Evolutionary conservation across 306 rosid species (phyloP).

Genomic region (Sophora flavescens): DNA sequence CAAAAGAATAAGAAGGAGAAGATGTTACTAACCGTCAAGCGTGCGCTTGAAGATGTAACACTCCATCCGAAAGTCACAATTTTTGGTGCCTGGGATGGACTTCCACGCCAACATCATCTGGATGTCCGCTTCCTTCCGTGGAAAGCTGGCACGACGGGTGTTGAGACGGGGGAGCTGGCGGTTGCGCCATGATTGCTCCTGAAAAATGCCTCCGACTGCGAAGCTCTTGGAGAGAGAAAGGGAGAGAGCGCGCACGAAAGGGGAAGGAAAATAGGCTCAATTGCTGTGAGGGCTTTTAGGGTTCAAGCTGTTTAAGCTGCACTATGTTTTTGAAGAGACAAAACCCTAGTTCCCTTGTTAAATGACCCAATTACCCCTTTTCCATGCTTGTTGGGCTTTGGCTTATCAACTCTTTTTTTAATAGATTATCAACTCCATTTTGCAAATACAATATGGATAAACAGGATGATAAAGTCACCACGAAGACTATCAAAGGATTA

Average conservation of each 20-base stretch:
- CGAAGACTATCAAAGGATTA: too few relatives aligned
- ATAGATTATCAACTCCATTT: too few relatives aligned
- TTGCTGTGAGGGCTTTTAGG: background rate
- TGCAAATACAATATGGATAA: too few relatives aligned
- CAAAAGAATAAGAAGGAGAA: background rate
- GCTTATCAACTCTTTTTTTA: too few relatives aligned
- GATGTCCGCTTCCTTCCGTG: slow-evolving; percentile 84
- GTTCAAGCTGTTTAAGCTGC: background rate
- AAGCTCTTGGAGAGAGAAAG: background rate
- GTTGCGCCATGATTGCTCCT: slow-evolving; percentile 56
- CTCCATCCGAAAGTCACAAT: slow-evolving; percentile 90
- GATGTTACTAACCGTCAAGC: slow-evolving; percentile 76
- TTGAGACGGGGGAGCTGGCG: slow-evolving; percentile 30
- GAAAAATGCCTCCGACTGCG: too few relatives aligned
- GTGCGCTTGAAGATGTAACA: slow-evolving; percentile 91
- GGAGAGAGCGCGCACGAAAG: too few relatives aligned
- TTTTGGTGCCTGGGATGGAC: slow-evolving; percentile 91
- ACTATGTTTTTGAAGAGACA: background rate
- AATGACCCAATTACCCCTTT: background rate
- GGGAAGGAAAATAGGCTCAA: too few relatives aligned
- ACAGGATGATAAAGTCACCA: too few relatives aligned
- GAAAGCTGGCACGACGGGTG: slow-evolving; percentile 69
- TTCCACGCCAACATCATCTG: slow-evolving; percentile 88
- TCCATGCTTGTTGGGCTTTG: too few relatives aligned
- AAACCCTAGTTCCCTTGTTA: slow-evolving; percentile 12